Conservation (phyloP, 345 rosid species). For the Theobroma cacao region DNA sequence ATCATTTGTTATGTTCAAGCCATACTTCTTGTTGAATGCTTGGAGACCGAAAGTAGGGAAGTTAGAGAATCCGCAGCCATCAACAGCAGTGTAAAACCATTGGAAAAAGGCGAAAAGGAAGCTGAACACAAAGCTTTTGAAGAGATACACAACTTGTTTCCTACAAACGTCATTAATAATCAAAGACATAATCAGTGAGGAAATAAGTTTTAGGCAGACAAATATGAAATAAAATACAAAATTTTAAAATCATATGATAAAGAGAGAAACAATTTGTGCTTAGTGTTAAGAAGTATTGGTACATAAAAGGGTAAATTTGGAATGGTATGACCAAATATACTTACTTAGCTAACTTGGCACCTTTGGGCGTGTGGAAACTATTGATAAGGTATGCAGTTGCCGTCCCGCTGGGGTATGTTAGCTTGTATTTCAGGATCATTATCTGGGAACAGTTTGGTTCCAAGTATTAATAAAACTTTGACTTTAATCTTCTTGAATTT, state of each 20-base stretch:
- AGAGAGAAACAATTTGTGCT: not conserved
- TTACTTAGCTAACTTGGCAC: conserved; percentile 85
- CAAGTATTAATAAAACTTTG: not conserved
- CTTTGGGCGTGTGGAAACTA: conserved; percentile 91
- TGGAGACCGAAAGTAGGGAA: conserved; percentile 78
- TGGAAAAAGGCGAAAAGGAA: conserved; percentile 58
- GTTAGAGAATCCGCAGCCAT: conserved; percentile 69
- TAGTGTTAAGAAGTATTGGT: not conserved
- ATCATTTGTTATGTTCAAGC: not conserved
- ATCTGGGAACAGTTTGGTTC: conserved; percentile 30
- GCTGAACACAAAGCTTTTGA: conserved; percentile 46
- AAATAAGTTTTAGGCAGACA: not conserved
- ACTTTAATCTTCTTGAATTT: not conserved
- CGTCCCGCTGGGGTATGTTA: conserved; percentile 91
- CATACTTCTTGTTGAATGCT: conserved; percentile 54
- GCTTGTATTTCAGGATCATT: conserved; percentile 77
- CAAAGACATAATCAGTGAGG: not conserved
- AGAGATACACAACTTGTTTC: conserved; percentile 53
- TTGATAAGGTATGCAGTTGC: conserved; percentile 92
- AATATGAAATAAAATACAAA: not conserved
- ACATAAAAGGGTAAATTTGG: not conserved
- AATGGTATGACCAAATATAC: not conserved
- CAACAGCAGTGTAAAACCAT: conserved; percentile 59
- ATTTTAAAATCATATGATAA: not conserved
- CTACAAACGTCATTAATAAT: conserved; percentile 18